Base-by-base conservation (phyloP, 495 filamentous ascomycete genomes). In the Jackrogersella multiformis region DNA sequence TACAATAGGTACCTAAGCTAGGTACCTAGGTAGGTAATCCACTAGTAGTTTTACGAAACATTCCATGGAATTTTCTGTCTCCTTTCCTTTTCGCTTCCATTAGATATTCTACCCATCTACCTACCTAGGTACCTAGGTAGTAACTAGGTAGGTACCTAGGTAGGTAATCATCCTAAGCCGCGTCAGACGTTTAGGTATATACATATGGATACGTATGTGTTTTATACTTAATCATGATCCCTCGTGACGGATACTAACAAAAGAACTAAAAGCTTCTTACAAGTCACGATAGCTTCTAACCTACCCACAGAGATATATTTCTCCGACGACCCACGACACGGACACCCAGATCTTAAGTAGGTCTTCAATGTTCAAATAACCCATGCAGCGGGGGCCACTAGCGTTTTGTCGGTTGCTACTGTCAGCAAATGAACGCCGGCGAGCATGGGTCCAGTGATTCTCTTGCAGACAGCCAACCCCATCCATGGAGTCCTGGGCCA, bases 401-500 rank as follows among this genome's bases (percentile, higher is more conserved):
- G 38, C 38, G 26, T 52, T 70, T 57, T 61, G 61, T 21, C 61
- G 51, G 51, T 61, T 35, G 39, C 21, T 44, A 30, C 52, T 56
- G 46, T 60, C 62, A 70, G 62, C 67, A 70, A 70, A 70, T 70
- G 56, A 66, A 55, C 18, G 46, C 44, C 61, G 30, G 30, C 51
- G 18, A 45, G 55, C 56, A 70, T 70, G 67, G 67, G 61, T 65
- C 67, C 45, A 66, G 61, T 65, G 61, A 66, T 65, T 57, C 67
- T 66, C 61, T 56, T 60, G 66, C 66, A 70, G 61, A 61, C 36
- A 53, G 16, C 67, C 57, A 70, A 61, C 51, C 67, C 67, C 57
- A 70, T 61, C 56, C 56, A 61, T 41, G 13, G 24, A 55, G 54
- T 59, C 16, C 49, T 54, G 54, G 30, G 48, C 18, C 38, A 58